Base-by-base conservation (phyloP, 2,329 filamentous ascomycete genomes). In the Dactylellina haptotyla region DNA sequence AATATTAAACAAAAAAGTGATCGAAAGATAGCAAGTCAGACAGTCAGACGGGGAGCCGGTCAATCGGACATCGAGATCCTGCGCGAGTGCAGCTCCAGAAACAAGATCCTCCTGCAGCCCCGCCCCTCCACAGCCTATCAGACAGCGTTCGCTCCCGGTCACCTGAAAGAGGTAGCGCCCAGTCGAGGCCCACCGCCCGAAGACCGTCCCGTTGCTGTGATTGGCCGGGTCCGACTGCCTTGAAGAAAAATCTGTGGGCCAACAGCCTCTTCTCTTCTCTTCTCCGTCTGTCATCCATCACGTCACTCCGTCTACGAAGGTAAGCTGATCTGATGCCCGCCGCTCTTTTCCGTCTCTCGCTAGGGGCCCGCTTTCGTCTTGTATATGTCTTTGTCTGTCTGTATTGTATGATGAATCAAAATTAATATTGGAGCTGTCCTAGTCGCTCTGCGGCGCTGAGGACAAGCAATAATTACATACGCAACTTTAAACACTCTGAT, bases 391-490 rank as follows among this genome's bases (percentile, higher is more conserved):
- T 39, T 10, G 18, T 26, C n/a, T 25, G 23, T 20, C 9, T 2
- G 12, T 32, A 16, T 50, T 18, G 2, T 16, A 82, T 87, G 87
- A 88, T 88, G 87, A 88, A 79, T 78, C 79, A 77, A 80, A 26
- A 41, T 57, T 53, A 20, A 83, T 90, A 91, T 91, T 91, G 89
- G 89, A 91, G 89, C 89, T 91, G 88, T 91, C 89, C 88, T 86
- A 86, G 83, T 80, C 80, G 80, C 62, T 57, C 32, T 12, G 53
- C 48, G 65, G 59, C 80, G 78, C 82, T 89, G 87, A 84, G 85
- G 88, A 90, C 83, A 82, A n/a, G 80, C 84, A 83, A 82, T 84
- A 82, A 82, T 81, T 73, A 73, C 56, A 85, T 88, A 88, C 87
- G 86, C 85, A 83, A 85, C 82, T 65, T 72, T 72, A 10, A 65